A percentile compares a stretch with the other conserved stretches of the same genome.
Conservation (phyloP, 1,284 basidiomycete species). For the Puccinia polysora region DNA sequence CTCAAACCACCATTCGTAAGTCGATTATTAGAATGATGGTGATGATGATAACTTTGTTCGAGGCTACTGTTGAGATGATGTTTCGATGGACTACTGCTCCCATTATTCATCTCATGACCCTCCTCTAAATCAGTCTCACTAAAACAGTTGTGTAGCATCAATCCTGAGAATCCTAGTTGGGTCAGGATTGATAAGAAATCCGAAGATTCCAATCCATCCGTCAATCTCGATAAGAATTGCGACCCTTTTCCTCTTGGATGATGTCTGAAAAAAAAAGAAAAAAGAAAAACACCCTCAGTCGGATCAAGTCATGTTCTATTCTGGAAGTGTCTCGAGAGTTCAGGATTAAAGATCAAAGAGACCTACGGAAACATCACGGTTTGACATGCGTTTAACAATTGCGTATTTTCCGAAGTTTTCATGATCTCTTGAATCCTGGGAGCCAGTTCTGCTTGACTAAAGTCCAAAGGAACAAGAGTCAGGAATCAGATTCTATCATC, state of each 20-base stretch:
- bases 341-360: no score
- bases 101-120: no score
- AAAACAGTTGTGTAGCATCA: constrained; percentile 25
- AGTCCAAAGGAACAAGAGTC: background rate
- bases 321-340: no score
- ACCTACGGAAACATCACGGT: constrained; percentile 31
- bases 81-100: no score
- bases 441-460: constrained; percentile 18
- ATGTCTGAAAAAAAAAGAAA: background rate
- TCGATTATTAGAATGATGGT: no score
- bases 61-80: no score
- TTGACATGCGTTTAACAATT: constrained; percentile 15
- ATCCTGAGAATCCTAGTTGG: constrained; percentile 16
- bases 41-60: no score
- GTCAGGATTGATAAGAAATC: constrained; percentile 26
- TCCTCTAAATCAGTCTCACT: constrained; percentile 16
- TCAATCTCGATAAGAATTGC: constrained; percentile 4
- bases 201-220: constrained; percentile 12
- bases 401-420: constrained; percentile 18
- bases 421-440: constrained; percentile 18
- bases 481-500: no score
- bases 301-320: no score
- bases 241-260: constrained; percentile 14
- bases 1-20: background rate
- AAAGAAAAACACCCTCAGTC: background rate